These are phyloP conservation scores for Mycena alexandri DNA, from an alignment of 768 basidiomycete species.

Conservation along the genomic window DNA sequence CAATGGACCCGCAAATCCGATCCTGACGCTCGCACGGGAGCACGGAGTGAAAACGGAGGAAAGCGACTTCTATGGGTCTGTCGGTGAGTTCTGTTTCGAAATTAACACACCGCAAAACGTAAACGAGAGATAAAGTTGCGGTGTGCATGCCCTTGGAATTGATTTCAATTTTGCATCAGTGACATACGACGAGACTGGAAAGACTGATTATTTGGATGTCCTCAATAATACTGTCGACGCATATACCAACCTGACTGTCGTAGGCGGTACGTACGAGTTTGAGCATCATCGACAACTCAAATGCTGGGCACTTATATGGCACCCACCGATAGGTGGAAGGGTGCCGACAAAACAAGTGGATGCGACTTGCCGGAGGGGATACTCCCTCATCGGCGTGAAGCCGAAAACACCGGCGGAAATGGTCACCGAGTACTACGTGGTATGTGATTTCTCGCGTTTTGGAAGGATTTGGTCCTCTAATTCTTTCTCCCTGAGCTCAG, in stretches of 20 bases:
- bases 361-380: conserved; percentile 65
- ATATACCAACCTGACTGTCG: conserved; percentile 55
- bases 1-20: conserved; percentile 68
- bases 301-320: conserved; percentile 6
- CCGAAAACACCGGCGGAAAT: conserved; percentile 59
- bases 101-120: conserved; percentile 1
- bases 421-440: conserved; percentile 71
- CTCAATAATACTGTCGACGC: conserved; percentile 56
- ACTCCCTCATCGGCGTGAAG: conserved; percentile 62
- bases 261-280: conserved; percentile 42
- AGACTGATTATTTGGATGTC: conserved; percentile 60
- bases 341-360: conserved; percentile 64
- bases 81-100: conserved; percentile 51
- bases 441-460: conserved; percentile 41
- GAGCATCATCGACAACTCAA: neutral
- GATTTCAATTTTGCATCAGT: neutral
- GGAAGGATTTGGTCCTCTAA: neutral
- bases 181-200: conserved; percentile 67
- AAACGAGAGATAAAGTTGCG: neutral
- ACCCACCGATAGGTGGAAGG: conserved; percentile 50
- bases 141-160: neutral
- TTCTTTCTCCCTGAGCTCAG: no score
- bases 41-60: conserved; percentile 61
- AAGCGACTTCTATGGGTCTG: conserved; percentile 58
- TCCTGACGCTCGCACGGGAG: conserved; percentile 68